phyloP scores from a whole-genome alignment of 805 yeast genomes.

The Teunomyces gatunensis region DNA sequence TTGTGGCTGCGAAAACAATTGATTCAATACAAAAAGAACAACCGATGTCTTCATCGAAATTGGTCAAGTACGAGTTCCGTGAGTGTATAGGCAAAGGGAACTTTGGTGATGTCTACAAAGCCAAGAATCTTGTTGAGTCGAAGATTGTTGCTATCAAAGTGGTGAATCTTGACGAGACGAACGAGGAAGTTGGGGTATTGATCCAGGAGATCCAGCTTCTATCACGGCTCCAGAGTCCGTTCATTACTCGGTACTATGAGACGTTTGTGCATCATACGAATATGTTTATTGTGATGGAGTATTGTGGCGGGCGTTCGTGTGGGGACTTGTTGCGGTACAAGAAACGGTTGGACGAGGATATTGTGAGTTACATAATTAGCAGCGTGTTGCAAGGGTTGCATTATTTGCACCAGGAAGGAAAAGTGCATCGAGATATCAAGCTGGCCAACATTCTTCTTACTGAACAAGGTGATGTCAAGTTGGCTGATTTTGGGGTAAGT shows the following conservation, averaged over 20 bases:
- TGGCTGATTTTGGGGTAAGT: slow-evolving; percentile 93
- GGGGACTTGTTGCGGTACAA: slow-evolving; percentile 63
- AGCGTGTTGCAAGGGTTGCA: slow-evolving; percentile 68
- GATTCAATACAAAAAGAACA: not conserved
- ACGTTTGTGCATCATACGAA: slow-evolving; percentile 63
- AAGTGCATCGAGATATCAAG: slow-evolving; percentile 87
- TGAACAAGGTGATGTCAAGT: slow-evolving; percentile 63
- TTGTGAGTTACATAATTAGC: slow-evolving; percentile 58
- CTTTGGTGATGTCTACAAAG: slow-evolving; percentile 83
- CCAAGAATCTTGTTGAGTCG: slow-evolving; percentile 30
- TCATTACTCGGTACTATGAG: slow-evolving; percentile 60
- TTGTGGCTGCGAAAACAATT: slow-evolving; percentile 12
- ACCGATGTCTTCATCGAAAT: not conserved
- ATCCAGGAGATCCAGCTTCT: slow-evolving; percentile 79
- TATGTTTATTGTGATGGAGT: slow-evolving; percentile 93
- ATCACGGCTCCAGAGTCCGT: slow-evolving; percentile 60
- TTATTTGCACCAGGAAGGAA: slow-evolving; percentile 71
- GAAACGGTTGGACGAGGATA: slow-evolving; percentile 55
- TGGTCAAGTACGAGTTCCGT: slow-evolving; percentile 21
- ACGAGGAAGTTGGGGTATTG: slow-evolving; percentile 68
- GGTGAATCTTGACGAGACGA: slow-evolving; percentile 73
- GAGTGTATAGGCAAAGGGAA: slow-evolving; percentile 79
- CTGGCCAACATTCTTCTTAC: slow-evolving; percentile 85
- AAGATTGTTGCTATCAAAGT: slow-evolving; percentile 80
- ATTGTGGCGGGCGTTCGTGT: slow-evolving; percentile 93